phyloP scores from a whole-genome alignment of 306 rosid genomes.

The Citrullus mucosospermus region DNA sequence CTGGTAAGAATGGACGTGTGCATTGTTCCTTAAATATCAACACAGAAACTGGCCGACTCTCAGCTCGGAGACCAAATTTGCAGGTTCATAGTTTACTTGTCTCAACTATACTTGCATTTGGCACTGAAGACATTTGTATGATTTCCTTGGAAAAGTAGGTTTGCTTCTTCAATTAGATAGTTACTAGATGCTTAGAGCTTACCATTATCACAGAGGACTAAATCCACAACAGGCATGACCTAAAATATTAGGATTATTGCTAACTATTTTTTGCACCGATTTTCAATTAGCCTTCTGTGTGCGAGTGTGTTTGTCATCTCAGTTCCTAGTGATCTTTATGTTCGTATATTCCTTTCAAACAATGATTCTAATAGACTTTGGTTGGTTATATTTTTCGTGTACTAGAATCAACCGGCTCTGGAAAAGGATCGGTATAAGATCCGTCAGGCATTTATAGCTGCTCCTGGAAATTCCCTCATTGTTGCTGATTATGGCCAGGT shows the following conservation, averaged over 20 bases:
- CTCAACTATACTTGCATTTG: background rate
- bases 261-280: background rate
- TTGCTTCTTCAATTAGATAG: background rate
- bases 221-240: background rate
- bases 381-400: constrained; percentile 11
- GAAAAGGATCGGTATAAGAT: constrained; percentile 95
- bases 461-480: constrained; percentile 82
- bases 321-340: background rate
- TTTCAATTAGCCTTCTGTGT: background rate
- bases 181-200: background rate
- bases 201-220: background rate
- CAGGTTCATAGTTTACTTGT: constrained; percentile 41
- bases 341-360: background rate
- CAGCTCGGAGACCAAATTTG: constrained; percentile 91
- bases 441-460: constrained; percentile 87
- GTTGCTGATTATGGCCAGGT: constrained; percentile 99
- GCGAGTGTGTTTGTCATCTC: background rate
- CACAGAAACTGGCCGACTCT: constrained; percentile 88
- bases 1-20: constrained; percentile 67
- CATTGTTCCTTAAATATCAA: constrained; percentile 91
- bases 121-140: background rate
- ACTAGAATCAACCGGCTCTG: constrained; percentile 94
- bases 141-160: background rate
- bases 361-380: constrained; percentile 3
- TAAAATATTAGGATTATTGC: background rate